Evolutionary conservation across 2,329 filamentous ascomycete genomes (phyloP), one percentile per base, ranked within the genome.

Genomic region (Pyrenochaeta sp.): DNA sequence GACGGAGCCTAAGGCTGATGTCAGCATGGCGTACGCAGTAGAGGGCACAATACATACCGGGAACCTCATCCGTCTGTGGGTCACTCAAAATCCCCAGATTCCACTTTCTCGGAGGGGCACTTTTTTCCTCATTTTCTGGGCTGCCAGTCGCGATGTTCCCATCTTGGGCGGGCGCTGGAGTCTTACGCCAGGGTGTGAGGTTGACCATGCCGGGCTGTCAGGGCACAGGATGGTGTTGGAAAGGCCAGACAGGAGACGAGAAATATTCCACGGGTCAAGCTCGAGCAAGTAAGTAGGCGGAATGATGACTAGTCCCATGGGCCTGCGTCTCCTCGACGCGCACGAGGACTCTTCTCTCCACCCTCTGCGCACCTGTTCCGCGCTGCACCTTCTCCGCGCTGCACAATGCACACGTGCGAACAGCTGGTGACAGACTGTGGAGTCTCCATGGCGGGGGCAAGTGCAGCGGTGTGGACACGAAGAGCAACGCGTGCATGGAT

Each of bases 41-140:
- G 21, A 17, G 7, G 15, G 7, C 10, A 17, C 3, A 17, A 6
- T 15, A 60, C 83, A 59, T 78, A 92, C 91, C 91, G 62, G 93
- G 93, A 11, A 97, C 92, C 77, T 96, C 90, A 58, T 95, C 90
- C 0, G 92, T 97, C 51, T 88, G 75, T 42, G 80, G 85, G 66
- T 95, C 91, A 68, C 92, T 93, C 59, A 97, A 75, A 21, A 97
- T 90, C n/a, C 93, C 92, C 78, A 96, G 69, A 14, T 79, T 85
- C 77, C 83, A 85, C 41, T 52, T 68, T 35, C 51, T 60, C 33
- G 29, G 30, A 15, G 50, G 53, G 35, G 42, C 42, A 10, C 49
- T 27, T 36, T 52, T 45, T 12, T 49, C 54, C 40, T 59, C 56
- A 31, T 56, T 30, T 27, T 49, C 30, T 20, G 52, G 45, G 23